Evolutionary conservation across 176 grass and related monocot species (phyloP).

Genomic region (Avena sativa): DNA sequence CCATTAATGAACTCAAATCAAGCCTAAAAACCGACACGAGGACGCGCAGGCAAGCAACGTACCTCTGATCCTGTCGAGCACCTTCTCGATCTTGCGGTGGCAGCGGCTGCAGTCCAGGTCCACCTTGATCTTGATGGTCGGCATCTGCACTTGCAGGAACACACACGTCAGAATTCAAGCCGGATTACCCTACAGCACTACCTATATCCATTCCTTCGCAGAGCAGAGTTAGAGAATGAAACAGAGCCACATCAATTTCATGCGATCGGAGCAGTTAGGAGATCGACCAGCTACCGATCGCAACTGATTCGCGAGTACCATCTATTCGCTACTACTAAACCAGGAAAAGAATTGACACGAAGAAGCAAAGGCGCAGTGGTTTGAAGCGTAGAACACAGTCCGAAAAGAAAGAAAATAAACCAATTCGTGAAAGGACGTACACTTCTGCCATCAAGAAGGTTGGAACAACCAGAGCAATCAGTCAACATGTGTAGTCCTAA

Average conservation of each 20-base stretch:
- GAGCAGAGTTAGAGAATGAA: not conserved
- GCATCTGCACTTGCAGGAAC: constrained; percentile 44
- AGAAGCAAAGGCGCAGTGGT: constrained; percentile 18
- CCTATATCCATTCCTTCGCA: not conserved
- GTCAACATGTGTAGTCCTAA: not conserved
- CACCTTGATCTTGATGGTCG: constrained; percentile 67
- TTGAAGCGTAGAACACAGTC: constrained; percentile 44
- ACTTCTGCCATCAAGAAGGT: not conserved
- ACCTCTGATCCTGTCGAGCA: constrained; percentile 74
- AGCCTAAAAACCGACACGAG: no score
- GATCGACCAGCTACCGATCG: not conserved
- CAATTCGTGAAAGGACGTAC: not conserved
- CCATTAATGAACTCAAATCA: no score
- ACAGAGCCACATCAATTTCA: not conserved
- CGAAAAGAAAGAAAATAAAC: not conserved
- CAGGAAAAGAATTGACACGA: not conserved
- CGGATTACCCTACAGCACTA: not conserved
- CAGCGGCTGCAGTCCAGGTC: constrained; percentile 66
- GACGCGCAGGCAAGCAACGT: not conserved
- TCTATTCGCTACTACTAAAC: not conserved
- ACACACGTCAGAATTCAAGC: constrained; percentile 6
- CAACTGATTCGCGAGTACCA: not conserved
- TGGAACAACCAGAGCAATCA: not conserved
- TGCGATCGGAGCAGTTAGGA: not conserved
- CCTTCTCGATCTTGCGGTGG: constrained; percentile 62